These are phyloP conservation scores for Fusarium verrucosum DNA, from an alignment of 2,329 filamentous ascomycete species.

Conservation along the genomic window DNA sequence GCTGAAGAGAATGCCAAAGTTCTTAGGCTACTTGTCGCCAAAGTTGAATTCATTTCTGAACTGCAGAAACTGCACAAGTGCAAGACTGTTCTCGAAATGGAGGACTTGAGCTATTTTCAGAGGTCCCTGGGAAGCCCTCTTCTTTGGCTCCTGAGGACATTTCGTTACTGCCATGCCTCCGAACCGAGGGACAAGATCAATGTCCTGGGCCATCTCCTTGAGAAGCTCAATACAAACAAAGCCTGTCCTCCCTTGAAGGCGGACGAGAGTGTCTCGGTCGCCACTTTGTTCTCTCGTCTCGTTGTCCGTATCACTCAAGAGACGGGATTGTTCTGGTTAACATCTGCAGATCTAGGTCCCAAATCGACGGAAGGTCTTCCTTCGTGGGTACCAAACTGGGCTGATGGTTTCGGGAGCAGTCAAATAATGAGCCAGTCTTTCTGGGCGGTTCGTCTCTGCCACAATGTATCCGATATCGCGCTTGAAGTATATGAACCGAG, in stretches of 20 bases:
- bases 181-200: conserved; percentile 36
- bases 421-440: background rate
- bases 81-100: conserved; percentile 3
- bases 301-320: conserved; percentile 24
- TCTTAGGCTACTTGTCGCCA: conserved; percentile 16
- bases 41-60: conserved; percentile 19
- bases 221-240: conserved; percentile 5
- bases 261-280: conserved; percentile 15
- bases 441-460: conserved; percentile 36
- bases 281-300: conserved; percentile 19
- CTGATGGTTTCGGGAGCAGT: conserved; percentile 16
- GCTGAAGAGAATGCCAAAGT: conserved; percentile 25
- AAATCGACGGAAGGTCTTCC: conserved; percentile 34
- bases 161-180: conserved; percentile 24
- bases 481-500: background rate
- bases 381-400: conserved; percentile 39
- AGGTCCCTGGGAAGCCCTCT: conserved; percentile 30
- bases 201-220: conserved; percentile 21
- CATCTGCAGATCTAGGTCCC: conserved; percentile 21
- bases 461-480: conserved; percentile 17
- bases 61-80: conserved; percentile 21
- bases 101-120: conserved; percentile 19
- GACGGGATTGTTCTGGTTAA: conserved; percentile 37
- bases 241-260: conserved; percentile 1
- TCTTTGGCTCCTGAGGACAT: conserved; percentile 33